Evolutionary conservation across 257 asterid species (phyloP), one percentile per base, ranked within the genome.

Genomic region (Plectranthus barbatus): DNA sequence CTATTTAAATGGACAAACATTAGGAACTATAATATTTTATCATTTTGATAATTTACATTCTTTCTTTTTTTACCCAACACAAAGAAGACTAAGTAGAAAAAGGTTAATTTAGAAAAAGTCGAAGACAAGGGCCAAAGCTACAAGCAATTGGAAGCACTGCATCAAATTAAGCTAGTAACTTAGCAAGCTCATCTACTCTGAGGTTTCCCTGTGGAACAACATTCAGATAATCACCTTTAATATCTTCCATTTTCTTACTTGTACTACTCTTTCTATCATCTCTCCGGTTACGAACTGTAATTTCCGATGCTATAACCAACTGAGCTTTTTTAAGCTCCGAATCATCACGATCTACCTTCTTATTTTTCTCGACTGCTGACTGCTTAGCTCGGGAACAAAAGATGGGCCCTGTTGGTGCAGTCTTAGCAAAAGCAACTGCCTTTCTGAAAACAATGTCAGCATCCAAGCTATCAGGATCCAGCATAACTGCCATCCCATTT

Each of bases 181-280:
- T 89, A 18, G 99, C 97, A 59, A 86, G 96, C 76, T 92, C 95
- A 71, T 92, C 96, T n/a, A 92, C 84, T 61, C 91, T 75, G 58
- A 89, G 74, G 71, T 68, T 79, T 61, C 98, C 98, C 66, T 69
- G 83, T 10, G 86, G 94, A 56, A 62, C 81, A 26, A 79, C 74
- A 63, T 83, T 85, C 44, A 84, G 68, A 74, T 74, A 75, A 70
- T 85, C 86, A 24, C 47, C 82, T 70, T 73, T 80, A 14, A 77
- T 62, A 45, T 79, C 91, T 72, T 83, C 75, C 75, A 76, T 42
- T 68, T 58, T 79, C 55, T 57, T 67, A 46, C 62, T 71, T 56
- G 72, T 83, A 11, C 71, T 26, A 58, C 42, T 73, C 75, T 74
- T 83, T 50, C 72, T 80, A 42, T 49, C 78, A 1, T 24, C 76